phyloP scores from a whole-genome alignment of 352 stramenopile species.

The Globisporangium rhizosaccharum region DNA sequence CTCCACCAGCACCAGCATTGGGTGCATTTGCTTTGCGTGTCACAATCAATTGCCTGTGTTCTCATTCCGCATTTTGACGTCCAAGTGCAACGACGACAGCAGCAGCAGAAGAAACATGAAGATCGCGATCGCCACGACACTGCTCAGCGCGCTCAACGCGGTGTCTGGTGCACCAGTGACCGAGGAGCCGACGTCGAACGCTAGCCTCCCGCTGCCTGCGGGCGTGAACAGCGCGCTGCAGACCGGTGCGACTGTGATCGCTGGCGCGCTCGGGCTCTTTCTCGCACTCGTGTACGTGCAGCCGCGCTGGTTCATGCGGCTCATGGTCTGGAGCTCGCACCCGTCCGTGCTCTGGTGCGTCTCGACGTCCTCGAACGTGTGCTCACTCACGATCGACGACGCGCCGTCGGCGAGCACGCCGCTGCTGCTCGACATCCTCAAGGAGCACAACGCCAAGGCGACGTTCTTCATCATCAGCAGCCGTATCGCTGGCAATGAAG shows the following conservation, averaged over 20 bases:
- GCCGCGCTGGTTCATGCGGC: constrained; percentile 58
- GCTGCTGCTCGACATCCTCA: constrained; percentile 69
- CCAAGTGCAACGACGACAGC: background rate
- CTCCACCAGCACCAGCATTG: too few relatives aligned
- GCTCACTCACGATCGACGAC: constrained; percentile 79
- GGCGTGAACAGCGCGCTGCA: constrained; percentile 9
- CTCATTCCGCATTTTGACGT: too few relatives aligned
- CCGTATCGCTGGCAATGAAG: constrained; percentile 60
- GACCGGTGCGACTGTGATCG: constrained; percentile 5
- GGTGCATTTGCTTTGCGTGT: too few relatives aligned
- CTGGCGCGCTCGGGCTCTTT: constrained; percentile 14
- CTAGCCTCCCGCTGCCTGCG: background rate
- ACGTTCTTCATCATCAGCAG: constrained; percentile 86
- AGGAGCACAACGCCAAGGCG: constrained; percentile 51
- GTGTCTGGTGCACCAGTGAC: background rate
- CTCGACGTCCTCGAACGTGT: constrained; percentile 41
- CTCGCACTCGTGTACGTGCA: constrained; percentile 63
- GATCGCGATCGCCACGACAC: background rate
- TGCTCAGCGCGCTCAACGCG: background rate
- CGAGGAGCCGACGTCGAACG: background rate
- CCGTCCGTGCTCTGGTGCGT: constrained; percentile 75
- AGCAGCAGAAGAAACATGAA: background rate
- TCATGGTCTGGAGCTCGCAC: constrained; percentile 62
- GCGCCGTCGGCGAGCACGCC: constrained; percentile 56
- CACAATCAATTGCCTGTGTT: too few relatives aligned